Evolutionary conservation across 768 basidiomycete species (phyloP), one percentile per base, ranked within the genome.

Genomic region (Coprinellus aureogranulatus): DNA sequence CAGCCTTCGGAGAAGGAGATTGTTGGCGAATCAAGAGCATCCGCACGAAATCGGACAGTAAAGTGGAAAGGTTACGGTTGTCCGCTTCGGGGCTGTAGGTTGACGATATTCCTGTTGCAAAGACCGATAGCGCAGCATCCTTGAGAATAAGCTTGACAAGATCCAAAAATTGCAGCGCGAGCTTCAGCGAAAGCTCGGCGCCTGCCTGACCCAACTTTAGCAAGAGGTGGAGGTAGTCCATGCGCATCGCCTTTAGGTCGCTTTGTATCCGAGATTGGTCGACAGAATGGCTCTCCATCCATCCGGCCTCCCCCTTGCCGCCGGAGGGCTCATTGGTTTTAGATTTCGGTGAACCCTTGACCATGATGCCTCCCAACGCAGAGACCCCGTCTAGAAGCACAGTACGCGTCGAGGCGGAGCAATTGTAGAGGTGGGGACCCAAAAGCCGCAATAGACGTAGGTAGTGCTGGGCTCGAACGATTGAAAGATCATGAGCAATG

Each of bases 401-500:
- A 1, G 67, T 65, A n/a, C 85, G 76, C 4, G 86, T 75, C 1
- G 77, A 71, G 1, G 71, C 67, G 0, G 87, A 86, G 4, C 76
- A 75, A 48, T 85, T 72, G 65, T 85, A 88, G 4, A 91, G 70
- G 54, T 79, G 67, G 3, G 86, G 84, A 0, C 81, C 70, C 47
- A 89, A 70, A 40, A 78, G 74, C 10, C 83, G 81, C 18, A 92
- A 74, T 26, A 89, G 72, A 4, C 77, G 77, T 41, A 92, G 71
- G 70, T 91, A 91, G 54, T 86, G 78, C 60, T 90, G 82, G 2
- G 89, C 86, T 22, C 89, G 84, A 23, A 81, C 69, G 47, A 85
- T 85, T 4, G 80, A 76, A 16, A 86, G 78, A 66, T 90, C 86
- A 61, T 90, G 86, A 5, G 88, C 89, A 54, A 92, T 89, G 58